Conservation (phyloP, 163 green algal genomes). For the Chlorella variabilis region DNA sequence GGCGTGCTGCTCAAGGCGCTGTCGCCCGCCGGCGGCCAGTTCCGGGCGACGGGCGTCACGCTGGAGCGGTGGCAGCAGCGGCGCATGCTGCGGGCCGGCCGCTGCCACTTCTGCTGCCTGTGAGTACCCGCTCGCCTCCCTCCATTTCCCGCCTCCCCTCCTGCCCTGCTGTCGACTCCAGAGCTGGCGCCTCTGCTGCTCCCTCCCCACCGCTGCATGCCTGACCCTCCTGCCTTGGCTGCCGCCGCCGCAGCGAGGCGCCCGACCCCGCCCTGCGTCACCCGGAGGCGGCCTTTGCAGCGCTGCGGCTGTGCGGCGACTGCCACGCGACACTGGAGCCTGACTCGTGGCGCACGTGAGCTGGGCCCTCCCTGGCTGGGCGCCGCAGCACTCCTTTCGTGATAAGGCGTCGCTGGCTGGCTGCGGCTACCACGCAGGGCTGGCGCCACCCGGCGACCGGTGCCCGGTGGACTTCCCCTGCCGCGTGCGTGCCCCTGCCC, state of each 20-base stretch:
- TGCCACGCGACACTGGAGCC: constrained; percentile 11
- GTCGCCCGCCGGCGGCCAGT: background rate
- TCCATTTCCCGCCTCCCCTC: no score
- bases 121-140: background rate
- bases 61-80: constrained; percentile 10
- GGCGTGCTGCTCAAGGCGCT: constrained; percentile 5
- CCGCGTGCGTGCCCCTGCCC: no score
- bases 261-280: background rate
- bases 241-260: no score
- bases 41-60: background rate
- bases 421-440: no score
- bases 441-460: no score
- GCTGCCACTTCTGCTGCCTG: constrained; percentile 33
- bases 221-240: background rate
- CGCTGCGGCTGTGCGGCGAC: background rate
- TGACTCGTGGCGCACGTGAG: constrained; percentile 11
- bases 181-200: background rate
- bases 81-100: constrained; percentile 1
- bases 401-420: no score
- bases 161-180: background rate
- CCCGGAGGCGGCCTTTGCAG: background rate
- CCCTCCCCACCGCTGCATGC: no score
- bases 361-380: background rate
- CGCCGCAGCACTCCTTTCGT: no score
- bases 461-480: no score